Evolutionary conservation across 2,329 filamentous ascomycete genomes (phyloP).

Genomic region (Fusarium napiforme): DNA sequence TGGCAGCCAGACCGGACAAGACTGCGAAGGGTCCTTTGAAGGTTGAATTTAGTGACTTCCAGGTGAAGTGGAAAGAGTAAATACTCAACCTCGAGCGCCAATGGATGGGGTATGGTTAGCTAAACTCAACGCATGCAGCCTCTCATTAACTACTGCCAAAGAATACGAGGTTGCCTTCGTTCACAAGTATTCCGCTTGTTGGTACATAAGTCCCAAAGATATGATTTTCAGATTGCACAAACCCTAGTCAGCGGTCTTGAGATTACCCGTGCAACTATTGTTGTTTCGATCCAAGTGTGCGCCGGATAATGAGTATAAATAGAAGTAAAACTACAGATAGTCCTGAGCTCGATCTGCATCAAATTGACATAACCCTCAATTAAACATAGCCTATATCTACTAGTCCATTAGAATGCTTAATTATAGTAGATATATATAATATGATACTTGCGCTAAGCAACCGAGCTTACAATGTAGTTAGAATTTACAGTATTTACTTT

Average conservation of each 20-base stretch:
- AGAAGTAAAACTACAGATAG: no score
- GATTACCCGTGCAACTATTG: accelerated
- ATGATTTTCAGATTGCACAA: neutral
- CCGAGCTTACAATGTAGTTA: no score
- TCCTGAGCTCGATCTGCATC: no score
- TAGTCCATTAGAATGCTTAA: no score
- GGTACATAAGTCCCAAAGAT: accelerated
- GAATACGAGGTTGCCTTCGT: accelerated
- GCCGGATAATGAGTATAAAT: accelerated
- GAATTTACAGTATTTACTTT: no score
- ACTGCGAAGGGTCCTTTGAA: neutral
- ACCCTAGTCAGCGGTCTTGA: accelerated
- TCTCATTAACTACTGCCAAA: neutral
- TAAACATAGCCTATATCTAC: no score
- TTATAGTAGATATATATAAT: no score
- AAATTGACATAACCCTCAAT: no score
- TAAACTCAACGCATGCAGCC: neutral
- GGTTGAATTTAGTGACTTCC: neutral
- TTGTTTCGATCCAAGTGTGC: neutral
- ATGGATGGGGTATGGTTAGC: accelerated
- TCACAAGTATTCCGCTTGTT: accelerated
- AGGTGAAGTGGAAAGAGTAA: neutral
- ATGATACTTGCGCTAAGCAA: no score
- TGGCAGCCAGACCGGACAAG: neutral
- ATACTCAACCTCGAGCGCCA: accelerated